Base-by-base conservation (phyloP, 495 filamentous ascomycete species). In the Talaromyces ruber region DNA sequence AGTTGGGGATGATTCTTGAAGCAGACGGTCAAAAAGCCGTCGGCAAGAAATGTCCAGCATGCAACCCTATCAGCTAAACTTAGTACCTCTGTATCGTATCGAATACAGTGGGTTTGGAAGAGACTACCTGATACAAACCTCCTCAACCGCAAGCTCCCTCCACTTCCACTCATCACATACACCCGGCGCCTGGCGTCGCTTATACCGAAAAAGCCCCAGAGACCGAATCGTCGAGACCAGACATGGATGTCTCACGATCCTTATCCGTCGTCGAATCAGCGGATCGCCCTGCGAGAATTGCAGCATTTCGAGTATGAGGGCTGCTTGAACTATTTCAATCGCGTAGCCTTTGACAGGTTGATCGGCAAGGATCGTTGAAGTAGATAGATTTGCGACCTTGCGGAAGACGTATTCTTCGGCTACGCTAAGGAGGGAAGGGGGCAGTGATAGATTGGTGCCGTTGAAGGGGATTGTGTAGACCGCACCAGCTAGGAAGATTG, bases 341-440 rank as follows among this genome's bases (percentile, higher is more conserved):
- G 64, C 70, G 2, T 70, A 60, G 8, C 64, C 30, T 2, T 65
- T 50, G n/a, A 55, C 28, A 5, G 37, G 57, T 6, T 58, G 61
- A 18, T 71, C 64, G 18, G 62, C 64, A 1, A 64, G 51, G 1
- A 60, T 47, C 18, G 62, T 24, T 8, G 47, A 16, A 4, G 62
- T 62, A 11, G 70, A 70, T 28, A 73, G 53, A 47, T 65, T 65
- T 4, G 64, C 58, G 11, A 74, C 60, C 24, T 67, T 63, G 3
- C 73, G 69, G 58, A 77, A 77, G 3, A 77, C 72, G 51, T 70
- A 67, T 60, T 77, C 74, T 43, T 77, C 74, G 8, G 73, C 74
- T 2, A 76, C 68, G 60, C 74, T 72, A 32, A 76, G 66, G 9
- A 77, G 66, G 47, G 67, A 64, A 0, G 68, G 12, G 34, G 34